A percentile compares a stretch with the other conserved stretches of the same genome.
Evolutionary conservation across 352 stramenopile species (phyloP).

Genomic region (Phytophthora colocasiae): DNA sequence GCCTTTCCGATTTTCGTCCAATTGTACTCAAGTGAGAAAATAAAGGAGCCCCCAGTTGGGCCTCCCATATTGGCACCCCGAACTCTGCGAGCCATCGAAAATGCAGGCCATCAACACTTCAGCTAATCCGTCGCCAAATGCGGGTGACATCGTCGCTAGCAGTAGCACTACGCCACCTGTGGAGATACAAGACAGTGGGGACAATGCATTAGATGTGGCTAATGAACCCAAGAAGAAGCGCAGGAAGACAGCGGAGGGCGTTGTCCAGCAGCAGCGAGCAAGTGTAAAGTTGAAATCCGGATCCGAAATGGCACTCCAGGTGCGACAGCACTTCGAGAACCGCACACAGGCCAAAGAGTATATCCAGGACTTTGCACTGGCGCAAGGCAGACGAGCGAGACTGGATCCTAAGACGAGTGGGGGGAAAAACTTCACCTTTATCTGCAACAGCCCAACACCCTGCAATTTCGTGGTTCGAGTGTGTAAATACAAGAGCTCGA

Average conservation of each 20-base stretch:
- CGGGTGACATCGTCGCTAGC: not conserved
- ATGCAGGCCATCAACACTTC: conserved; percentile 13
- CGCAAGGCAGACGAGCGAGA: conserved; percentile 50
- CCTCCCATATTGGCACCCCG: conserved; percentile 32
- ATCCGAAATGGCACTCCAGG: conserved; percentile 37
- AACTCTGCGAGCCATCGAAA: not conserved
- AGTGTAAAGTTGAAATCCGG: conserved; percentile 42
- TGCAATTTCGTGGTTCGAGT: conserved; percentile 53
- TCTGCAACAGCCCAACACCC: conserved; percentile 52
- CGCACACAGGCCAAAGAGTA: conserved; percentile 49
- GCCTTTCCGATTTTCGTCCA: conserved; percentile 21
- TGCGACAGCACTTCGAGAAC: conserved; percentile 45
- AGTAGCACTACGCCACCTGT: not conserved
- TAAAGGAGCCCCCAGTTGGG: conserved; percentile 13
- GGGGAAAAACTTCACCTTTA: conserved; percentile 60
- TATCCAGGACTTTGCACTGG: conserved; percentile 59
- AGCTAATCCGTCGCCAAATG: conserved; percentile 1
- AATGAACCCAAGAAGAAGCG: conserved; percentile 34
- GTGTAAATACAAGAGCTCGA: conserved; percentile 39
- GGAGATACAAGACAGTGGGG: not conserved
- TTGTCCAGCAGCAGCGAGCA: conserved; percentile 26
- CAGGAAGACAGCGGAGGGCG: conserved; percentile 8
- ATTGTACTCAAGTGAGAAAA: conserved; percentile 11
- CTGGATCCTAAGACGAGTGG: conserved; percentile 47
- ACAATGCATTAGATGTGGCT: not conserved